A percentile compares a stretch with the other conserved stretches of the same genome.
phyloP scores from a whole-genome alignment of 2,329 filamentous ascomycete species.

The Pyricularia pennisetigena region DNA sequence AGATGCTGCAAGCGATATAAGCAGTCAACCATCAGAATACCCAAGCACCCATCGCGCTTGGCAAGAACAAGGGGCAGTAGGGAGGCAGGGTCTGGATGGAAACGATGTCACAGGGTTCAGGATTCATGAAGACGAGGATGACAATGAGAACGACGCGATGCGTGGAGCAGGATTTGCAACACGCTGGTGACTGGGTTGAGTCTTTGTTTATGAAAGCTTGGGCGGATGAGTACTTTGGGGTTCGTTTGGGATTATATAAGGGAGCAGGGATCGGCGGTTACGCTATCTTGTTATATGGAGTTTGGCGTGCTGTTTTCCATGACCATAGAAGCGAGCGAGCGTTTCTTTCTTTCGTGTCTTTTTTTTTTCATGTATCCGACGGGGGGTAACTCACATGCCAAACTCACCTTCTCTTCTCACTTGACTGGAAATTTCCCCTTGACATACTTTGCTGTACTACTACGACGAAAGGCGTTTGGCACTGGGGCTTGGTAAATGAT shows the following conservation, averaged over 20 bases:
- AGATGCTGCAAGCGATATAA: constrained; percentile 22
- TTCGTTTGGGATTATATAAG: background rate
- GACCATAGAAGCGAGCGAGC: background rate
- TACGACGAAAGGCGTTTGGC: background rate
- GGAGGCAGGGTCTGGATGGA: background rate
- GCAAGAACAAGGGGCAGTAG: constrained; percentile 13
- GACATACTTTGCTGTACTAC: background rate
- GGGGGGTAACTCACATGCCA: background rate
- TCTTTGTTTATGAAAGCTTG: background rate
- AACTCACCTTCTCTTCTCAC: background rate
- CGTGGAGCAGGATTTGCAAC: background rate
- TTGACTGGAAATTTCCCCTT: background rate
- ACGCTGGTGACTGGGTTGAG: background rate
- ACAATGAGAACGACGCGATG: background rate
- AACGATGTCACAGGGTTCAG: constrained; percentile 9
- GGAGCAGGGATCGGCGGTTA: background rate
- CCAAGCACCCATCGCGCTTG: constrained; percentile 38
- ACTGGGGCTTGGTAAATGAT: background rate
- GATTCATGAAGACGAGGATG: constrained; percentile 13
- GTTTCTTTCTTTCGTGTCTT: background rate
- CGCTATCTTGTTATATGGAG: background rate
- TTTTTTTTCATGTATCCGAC: background rate
- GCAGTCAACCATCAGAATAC: constrained; percentile 47
- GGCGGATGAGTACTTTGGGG: background rate
- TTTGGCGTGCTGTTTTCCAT: background rate